A percentile compares a stretch with the other conserved stretches of the same genome.
Conservation (phyloP, 2,329 filamentous ascomycete genomes). For the Hypocrella siamensis region DNA sequence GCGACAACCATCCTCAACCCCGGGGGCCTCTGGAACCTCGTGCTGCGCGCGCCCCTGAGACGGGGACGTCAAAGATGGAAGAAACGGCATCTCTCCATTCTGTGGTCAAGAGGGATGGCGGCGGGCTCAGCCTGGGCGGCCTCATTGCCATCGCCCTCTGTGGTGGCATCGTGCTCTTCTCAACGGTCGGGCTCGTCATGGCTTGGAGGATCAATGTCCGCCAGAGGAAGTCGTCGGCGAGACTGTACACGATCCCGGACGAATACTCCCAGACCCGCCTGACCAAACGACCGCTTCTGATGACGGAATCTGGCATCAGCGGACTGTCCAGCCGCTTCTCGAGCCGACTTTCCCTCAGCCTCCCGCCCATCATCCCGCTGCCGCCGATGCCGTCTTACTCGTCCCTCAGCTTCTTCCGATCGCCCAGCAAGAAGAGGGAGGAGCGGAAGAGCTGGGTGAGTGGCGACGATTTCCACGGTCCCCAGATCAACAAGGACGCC, state of each 20-base stretch:
- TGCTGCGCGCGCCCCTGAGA: no score
- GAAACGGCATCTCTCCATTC: no score
- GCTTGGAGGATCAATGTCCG: slow-evolving; percentile 18
- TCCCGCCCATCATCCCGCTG: slow-evolving; percentile 12
- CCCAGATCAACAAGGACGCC: slow-evolving; percentile 17
- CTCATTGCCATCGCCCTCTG: slow-evolving; percentile 30
- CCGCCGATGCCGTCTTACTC: slow-evolving; percentile 18
- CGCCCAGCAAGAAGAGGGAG: slow-evolving; percentile 4
- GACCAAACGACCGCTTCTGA: slow-evolving; percentile 14
- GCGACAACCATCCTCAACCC: no score
- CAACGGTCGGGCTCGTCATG: slow-evolving; percentile 24
- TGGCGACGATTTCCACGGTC: slow-evolving; percentile 34
- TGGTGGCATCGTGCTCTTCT: slow-evolving; percentile 29
- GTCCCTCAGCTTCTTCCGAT: slow-evolving; percentile 12
- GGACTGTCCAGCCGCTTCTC: slow-evolving; percentile 9
- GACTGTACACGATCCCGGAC: slow-evolving; percentile 14
- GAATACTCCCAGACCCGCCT: slow-evolving; percentile 13
- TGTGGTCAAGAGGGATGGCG: slow-evolving; percentile 2
- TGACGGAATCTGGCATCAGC: slow-evolving; percentile 4
- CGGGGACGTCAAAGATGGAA: slow-evolving; percentile 1
- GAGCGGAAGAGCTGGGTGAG: slow-evolving; percentile 11
- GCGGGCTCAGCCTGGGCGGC: slow-evolving; percentile 18
- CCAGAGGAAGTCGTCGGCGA: slow-evolving; percentile 7
- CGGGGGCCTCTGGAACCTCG: no score
- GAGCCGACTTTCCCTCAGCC: slow-evolving; percentile 14